A percentile compares a stretch with the other conserved stretches of the same genome.
phyloP scores from a whole-genome alignment of 2,329 filamentous ascomycete species.

The Penicillium psychrosexuale region DNA sequence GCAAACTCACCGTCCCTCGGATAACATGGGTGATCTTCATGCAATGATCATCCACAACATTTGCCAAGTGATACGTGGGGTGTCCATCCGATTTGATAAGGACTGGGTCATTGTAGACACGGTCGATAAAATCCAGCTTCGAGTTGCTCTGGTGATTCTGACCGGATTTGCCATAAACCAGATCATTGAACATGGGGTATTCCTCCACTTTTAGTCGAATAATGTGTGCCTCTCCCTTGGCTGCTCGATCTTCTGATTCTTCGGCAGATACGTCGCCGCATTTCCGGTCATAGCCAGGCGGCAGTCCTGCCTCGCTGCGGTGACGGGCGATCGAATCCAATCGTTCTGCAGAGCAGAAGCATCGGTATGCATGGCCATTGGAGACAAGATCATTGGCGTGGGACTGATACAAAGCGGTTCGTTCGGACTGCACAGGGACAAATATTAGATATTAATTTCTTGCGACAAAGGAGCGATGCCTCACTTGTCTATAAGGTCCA shows the following conservation, averaged over 20 bases:
- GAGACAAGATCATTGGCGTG: constrained; percentile 68
- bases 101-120: constrained; percentile 75
- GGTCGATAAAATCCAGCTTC: constrained; percentile 47
- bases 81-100: constrained; percentile 87
- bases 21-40: constrained; percentile 98
- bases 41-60: constrained; percentile 90
- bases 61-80: constrained; percentile 95
- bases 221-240: constrained; percentile 67
- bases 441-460: not conserved
- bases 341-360: constrained; percentile 78
- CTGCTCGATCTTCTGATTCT: constrained; percentile 69
- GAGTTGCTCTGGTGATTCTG: constrained; percentile 50
- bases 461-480: not conserved
- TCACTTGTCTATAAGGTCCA: constrained; percentile 81
- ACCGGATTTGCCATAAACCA: constrained; percentile 68
- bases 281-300: constrained; percentile 65
- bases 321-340: constrained; percentile 65
- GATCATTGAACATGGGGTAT: constrained; percentile 67
- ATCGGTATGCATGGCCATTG: constrained; percentile 77
- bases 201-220: constrained; percentile 70
- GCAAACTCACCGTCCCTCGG: constrained; percentile 65
- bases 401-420: constrained; percentile 67
- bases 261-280: constrained; percentile 65
- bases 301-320: constrained; percentile 57
- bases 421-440: constrained; percentile 62